A percentile compares a stretch with the other conserved stretches of the same genome.
These are phyloP conservation scores for Dendrothele bispora DNA, from an alignment of 768 basidiomycete genomes.

Conservation along the genomic window DNA sequence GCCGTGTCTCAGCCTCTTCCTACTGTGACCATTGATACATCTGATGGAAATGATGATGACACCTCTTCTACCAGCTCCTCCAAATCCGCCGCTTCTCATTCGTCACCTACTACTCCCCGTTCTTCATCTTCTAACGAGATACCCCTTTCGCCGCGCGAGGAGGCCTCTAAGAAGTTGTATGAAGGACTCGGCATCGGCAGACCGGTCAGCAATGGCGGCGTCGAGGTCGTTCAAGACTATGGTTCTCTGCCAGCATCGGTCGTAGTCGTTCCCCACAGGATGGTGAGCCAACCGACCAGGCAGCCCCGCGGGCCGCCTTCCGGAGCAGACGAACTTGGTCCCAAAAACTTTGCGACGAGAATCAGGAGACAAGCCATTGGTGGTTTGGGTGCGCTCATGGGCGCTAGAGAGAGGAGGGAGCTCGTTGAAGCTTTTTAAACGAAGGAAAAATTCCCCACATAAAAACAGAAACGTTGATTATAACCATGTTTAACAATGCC, in stretches of 20 bases:
- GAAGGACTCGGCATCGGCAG: constrained; percentile 88
- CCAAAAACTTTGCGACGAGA: constrained; percentile 86
- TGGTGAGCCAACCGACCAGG: constrained; percentile 72
- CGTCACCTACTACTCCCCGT: constrained; percentile 78
- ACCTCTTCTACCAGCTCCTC: constrained; percentile 64
- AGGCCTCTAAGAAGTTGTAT: constrained; percentile 82
- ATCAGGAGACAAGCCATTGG: constrained; percentile 85
- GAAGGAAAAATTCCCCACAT: not conserved
- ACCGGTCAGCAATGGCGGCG: constrained; percentile 36
- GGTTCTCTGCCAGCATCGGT: constrained; percentile 19
- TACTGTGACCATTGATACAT: constrained; percentile 56
- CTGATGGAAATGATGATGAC: constrained; percentile 54
- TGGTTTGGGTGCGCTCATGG: constrained; percentile 76
- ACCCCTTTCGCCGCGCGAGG: constrained; percentile 83
- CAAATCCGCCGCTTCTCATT: constrained; percentile 43
- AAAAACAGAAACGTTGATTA: no score
- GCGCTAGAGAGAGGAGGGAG: constrained; percentile 78
- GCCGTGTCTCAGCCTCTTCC: constrained; percentile 52
- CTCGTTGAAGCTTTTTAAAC: constrained; percentile 67
- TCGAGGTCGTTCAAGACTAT: constrained; percentile 38
- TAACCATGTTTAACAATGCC: no score
- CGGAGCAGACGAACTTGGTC: constrained; percentile 81
- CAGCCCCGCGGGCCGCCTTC: constrained; percentile 89
- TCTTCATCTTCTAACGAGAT: constrained; percentile 62
- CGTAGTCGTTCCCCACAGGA: constrained; percentile 50